Percentiles rank a stretch among this genome's conserved stretches.
Evolutionary conservation across 345 rosid species (phyloP).

Genomic region (Euphorbia pulcherrima): DNA sequence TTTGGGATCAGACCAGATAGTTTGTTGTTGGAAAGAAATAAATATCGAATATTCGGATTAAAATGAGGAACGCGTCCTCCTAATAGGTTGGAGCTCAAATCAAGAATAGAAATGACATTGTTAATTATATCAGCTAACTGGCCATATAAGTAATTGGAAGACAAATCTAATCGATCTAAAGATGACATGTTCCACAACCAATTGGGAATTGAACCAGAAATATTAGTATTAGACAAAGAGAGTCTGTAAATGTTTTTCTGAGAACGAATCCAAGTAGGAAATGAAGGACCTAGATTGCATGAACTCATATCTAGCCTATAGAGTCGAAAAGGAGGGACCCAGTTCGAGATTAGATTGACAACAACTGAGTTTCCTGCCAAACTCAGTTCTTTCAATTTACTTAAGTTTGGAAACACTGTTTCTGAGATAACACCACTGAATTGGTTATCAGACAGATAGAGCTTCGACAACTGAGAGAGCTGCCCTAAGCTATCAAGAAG

Average conservation of each 20-base stretch:
- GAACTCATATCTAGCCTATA: conserved; percentile 38
- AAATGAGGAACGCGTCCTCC: conserved; percentile 17
- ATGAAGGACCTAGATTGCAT: conserved; percentile 48
- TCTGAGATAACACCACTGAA: conserved; percentile 33
- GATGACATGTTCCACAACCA: conserved; percentile 9
- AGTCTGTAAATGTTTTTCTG: conserved; percentile 41
- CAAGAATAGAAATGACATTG: conserved; percentile 1
- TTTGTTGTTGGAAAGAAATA: conserved; percentile 15
- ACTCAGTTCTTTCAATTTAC: conserved; percentile 26
- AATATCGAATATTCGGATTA: not conserved
- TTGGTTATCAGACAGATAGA: conserved; percentile 33
- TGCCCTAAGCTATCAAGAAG: conserved; percentile 44
- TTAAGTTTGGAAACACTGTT: conserved; percentile 38
- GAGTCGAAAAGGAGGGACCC: conserved; percentile 59
- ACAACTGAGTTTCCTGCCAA: conserved; percentile 37
- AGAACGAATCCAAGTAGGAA: conserved; percentile 55
- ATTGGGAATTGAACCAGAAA: conserved; percentile 32
- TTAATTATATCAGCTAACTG: conserved; percentile 3
- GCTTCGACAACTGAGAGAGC: conserved; percentile 33
- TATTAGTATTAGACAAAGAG: conserved; percentile 38
- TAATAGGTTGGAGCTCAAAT: conserved; percentile 18
- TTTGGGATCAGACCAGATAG: conserved; percentile 16
- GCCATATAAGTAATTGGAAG: conserved; percentile 12
- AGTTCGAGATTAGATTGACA: conserved; percentile 35
- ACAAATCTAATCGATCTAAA: conserved; percentile 6